Conservation (phyloP, 257 asterid species). For the Solanum clarkiae region DNA sequence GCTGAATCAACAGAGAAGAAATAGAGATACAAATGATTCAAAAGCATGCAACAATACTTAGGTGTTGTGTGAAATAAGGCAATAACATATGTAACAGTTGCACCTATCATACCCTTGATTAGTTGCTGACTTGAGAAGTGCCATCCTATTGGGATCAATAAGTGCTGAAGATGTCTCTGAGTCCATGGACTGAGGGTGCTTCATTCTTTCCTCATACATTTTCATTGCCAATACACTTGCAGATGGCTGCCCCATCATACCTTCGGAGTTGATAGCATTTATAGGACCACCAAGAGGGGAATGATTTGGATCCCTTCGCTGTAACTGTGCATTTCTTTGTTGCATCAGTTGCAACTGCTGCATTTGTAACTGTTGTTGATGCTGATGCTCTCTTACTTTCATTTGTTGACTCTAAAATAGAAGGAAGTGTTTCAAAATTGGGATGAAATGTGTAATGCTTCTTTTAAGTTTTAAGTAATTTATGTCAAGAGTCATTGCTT, state of each 20-base stretch:
- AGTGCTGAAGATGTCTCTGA: constrained; percentile 72
- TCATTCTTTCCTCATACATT: constrained; percentile 92
- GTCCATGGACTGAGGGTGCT: constrained; percentile 85
- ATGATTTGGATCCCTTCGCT: constrained; percentile 67
- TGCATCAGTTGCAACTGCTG: constrained; percentile 96
- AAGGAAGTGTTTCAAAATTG: background rate
- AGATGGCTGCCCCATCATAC: constrained; percentile 94
- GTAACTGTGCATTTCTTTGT: constrained; percentile 83
- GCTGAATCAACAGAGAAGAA: constrained; percentile 39
- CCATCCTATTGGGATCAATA: constrained; percentile 87
- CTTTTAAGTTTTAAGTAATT: background rate
- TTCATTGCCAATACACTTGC: constrained; percentile 92
- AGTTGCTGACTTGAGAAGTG: constrained; percentile 83
- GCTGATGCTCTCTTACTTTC: constrained; percentile 70
- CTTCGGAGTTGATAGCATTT: constrained; percentile 69
- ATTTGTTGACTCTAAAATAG: constrained; percentile 65
- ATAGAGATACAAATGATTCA: background rate
- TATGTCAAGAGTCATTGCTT: background rate
- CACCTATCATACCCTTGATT: constrained; percentile 63
- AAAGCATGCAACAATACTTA: background rate
- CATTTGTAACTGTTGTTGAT: constrained; percentile 86
- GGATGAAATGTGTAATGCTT: background rate
- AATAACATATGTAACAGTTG: background rate
- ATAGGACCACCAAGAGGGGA: constrained; percentile 80
- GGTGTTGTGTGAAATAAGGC: background rate